Evolutionary conservation across 192 early-diverging fungal genomes (phyloP), one percentile per base, ranked within the genome.

Genomic region (Podila epigama): DNA sequence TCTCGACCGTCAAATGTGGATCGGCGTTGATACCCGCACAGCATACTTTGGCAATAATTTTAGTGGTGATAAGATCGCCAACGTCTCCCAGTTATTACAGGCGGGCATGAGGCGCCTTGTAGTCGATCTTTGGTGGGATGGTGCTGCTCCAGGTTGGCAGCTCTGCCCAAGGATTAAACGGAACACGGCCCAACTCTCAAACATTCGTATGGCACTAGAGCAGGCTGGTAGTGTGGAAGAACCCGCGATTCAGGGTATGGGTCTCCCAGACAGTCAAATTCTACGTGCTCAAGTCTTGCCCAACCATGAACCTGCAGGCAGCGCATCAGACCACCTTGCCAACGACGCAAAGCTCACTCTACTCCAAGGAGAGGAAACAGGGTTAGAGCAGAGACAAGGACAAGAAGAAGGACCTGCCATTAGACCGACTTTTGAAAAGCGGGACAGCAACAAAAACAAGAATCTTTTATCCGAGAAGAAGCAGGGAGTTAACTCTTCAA

Each of bases 61-160:
- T 48, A 40, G 73, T 6, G 50, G 28, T 4, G 66, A 63, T 9
- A 68, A 54, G 60, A 68, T 77, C 16, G 44, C 29, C 2, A 63
- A 58, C 1, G 56, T 68, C 0, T 34, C 73, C 20, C 16, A 77
- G 27, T 20, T 77, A 11, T 32, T 77, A 18, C 73, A 77, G 32
- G 66, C 73, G 22, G 73, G 73, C 18, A 68, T 77, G 66, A 8
- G 73, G 15, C 36, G 66, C 34, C 50, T 75, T 41, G 65, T 75
- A 3, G 22, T 75, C n/a, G 71, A 75, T 52, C 44, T 75, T 6
- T 75, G 71, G 71, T 75, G 71, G 71, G 71, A 75, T 51, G 35
- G 37, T 13, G 57, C 57, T 8, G 65, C 13, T 25, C 35, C 63
- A 28, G 71, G 71, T 1, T 75, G 71, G 71, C 71, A 75, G 35